Conservation (phyloP, 768 basidiomycete species). For the Mycena rebaudengoi region DNA sequence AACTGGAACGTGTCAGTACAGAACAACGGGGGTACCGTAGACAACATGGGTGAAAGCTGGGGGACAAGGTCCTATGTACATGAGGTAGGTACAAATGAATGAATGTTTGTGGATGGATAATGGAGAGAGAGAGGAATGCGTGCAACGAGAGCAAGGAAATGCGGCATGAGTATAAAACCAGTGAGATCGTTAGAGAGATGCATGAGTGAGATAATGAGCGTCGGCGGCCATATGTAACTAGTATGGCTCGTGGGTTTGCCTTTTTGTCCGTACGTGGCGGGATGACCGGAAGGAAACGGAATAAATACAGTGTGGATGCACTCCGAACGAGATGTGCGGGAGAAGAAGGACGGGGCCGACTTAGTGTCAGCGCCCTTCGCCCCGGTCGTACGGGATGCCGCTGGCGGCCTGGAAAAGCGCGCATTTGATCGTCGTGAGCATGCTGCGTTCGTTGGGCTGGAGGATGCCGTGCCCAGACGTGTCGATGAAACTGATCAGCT, state of each 20-base stretch:
- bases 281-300: too few species aligned
- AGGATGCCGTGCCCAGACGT: conserved; percentile 37
- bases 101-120: conserved; percentile 3
- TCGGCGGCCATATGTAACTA: not conserved
- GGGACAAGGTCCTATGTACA: conserved; percentile 17
- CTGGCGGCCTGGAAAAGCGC: conserved; percentile 57
- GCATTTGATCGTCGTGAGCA: conserved; percentile 57
- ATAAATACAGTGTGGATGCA: too few species aligned
- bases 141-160: not conserved
- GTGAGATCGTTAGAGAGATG: conserved; percentile 10
- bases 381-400: conserved; percentile 11
- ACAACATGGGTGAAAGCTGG: conserved; percentile 9
- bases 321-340: too few species aligned
- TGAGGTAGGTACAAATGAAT: not conserved
- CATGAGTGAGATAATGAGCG: not conserved
- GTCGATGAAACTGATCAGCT: conserved; percentile 62
- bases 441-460: conserved; percentile 44
- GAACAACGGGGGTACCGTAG: conserved; percentile 4
- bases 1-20: conserved; percentile 10
- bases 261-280: too few species aligned
- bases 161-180: not conserved
- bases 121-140: not conserved
- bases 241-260: too few species aligned
- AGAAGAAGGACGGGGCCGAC: too few species aligned
- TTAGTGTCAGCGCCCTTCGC: too few species aligned